phyloP scores from a whole-genome alignment of 495 filamentous ascomycete genomes.

The Talaromyces stipitatus region DNA sequence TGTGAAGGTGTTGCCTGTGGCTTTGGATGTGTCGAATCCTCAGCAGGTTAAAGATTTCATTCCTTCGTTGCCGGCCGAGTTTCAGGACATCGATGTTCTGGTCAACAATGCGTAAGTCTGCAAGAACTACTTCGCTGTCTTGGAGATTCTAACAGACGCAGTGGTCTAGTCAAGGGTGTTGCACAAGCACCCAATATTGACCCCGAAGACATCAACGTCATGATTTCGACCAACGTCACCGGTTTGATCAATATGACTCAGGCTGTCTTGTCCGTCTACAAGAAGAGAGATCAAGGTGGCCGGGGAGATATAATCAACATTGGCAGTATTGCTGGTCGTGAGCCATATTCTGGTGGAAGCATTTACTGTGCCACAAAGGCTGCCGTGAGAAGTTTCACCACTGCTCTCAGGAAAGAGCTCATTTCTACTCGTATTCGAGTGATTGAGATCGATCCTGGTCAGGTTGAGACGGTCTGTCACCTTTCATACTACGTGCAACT shows the following conservation, averaged over 20 bases:
- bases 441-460: constrained; percentile 90
- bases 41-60: constrained; percentile 73
- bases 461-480: constrained; percentile 75
- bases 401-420: constrained; percentile 80
- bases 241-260: constrained; percentile 98
- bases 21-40: constrained; percentile 80
- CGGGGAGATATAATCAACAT: constrained; percentile 95
- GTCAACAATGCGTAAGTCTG: constrained; percentile 91
- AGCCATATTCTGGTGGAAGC: constrained; percentile 80
- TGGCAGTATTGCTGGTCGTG: constrained; percentile 88
- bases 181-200: constrained; percentile 79
- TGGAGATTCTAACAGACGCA: constrained; percentile 19
- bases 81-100: constrained; percentile 77
- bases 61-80: constrained; percentile 66
- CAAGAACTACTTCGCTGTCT: not conserved
- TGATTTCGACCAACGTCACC: constrained; percentile 90
- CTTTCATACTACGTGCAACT: not conserved
- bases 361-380: constrained; percentile 98
- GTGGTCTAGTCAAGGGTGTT: constrained; percentile 80
- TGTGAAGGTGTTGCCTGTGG: constrained; percentile 71
- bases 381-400: constrained; percentile 83
- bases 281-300: constrained; percentile 69
- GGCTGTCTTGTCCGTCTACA: constrained; percentile 77
- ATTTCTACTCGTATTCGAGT: constrained; percentile 79
- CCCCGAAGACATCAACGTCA: constrained; percentile 74